A percentile compares a stretch with the other conserved stretches of the same genome.
Evolutionary conservation across 768 basidiomycete genomes (phyloP).

Genomic region (Lanmaoa rubissima): DNA sequence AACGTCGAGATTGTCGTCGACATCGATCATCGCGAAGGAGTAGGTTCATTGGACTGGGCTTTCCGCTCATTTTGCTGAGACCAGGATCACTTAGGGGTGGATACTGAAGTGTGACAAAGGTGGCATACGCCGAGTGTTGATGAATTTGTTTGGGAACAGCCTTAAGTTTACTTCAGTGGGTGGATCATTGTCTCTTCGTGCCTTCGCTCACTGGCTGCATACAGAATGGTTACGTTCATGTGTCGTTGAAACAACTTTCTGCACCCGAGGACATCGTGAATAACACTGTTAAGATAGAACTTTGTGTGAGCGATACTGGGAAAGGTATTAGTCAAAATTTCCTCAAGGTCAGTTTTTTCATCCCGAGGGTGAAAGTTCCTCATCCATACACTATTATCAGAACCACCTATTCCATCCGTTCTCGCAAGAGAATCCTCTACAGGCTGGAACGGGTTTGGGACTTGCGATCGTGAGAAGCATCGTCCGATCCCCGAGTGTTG

Average conservation of each 20-base stretch:
- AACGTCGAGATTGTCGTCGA: slow-evolving; percentile 89
- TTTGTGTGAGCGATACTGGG: slow-evolving; percentile 85
- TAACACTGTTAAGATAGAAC: slow-evolving; percentile 70
- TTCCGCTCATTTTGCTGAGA: slow-evolving; percentile 5
- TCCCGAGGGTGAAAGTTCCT: neutral
- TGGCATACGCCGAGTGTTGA: slow-evolving; percentile 85
- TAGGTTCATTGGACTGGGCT: slow-evolving; percentile 32
- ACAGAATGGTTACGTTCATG: slow-evolving; percentile 87
- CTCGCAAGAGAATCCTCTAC: slow-evolving; percentile 93
- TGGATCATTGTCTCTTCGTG: slow-evolving; percentile 4
- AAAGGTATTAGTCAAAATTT: slow-evolving; percentile 96
- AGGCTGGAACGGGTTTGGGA: slow-evolving; percentile 90
- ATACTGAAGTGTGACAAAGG: slow-evolving; percentile 85
- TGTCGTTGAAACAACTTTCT: slow-evolving; percentile 74
- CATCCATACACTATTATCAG: slow-evolving; percentile 33
- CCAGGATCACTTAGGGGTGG: slow-evolving; percentile 65
- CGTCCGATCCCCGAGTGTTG: slow-evolving; percentile 78
- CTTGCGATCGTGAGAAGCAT: slow-evolving; percentile 95
- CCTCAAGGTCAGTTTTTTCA: slow-evolving; percentile 57
- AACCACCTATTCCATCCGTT: slow-evolving; percentile 97
- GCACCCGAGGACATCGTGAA: slow-evolving; percentile 50
- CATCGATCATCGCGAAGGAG: slow-evolving; percentile 69
- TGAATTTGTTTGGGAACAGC: slow-evolving; percentile 95
- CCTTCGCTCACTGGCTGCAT: slow-evolving; percentile 4
- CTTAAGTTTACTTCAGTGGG: slow-evolving; percentile 85